Evolutionary conservation across 179 eudicot species (phyloP).

Genomic region (Patellifolia procumbens): DNA sequence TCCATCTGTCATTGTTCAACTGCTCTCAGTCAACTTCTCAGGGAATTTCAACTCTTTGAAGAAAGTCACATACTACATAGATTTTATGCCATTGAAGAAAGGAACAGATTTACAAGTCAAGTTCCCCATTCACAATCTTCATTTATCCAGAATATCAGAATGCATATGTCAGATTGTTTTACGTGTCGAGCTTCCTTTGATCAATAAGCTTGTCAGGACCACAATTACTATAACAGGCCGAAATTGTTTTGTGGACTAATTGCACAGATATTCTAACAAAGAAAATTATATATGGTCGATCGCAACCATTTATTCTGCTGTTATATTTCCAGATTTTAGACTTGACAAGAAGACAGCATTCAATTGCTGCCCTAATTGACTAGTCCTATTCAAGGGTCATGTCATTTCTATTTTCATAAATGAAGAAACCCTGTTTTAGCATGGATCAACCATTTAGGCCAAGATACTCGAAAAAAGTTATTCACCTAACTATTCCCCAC

Average conservation of each 20-base stretch:
- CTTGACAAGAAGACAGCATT: neutral
- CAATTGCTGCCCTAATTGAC: neutral
- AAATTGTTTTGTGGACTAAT: neutral
- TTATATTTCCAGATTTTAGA: neutral
- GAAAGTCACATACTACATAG: neutral
- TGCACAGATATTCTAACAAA: neutral
- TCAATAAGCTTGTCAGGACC: constrained; percentile 7
- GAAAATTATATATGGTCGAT: neutral
- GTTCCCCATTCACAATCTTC: neutral
- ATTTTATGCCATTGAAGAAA: neutral
- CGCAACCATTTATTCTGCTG: neutral
- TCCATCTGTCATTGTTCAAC: neutral
- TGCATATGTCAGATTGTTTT: neutral
- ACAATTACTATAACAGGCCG: neutral
- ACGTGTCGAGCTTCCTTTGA: neutral
- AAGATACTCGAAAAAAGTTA: too few species aligned
- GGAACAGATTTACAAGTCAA: neutral
- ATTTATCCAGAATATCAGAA: constrained; percentile 5
- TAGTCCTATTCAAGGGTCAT: neutral
- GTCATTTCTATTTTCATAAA: neutral
- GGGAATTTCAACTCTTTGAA: neutral
- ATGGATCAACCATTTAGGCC: too few species aligned
- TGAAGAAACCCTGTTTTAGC: neutral
- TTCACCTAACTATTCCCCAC: too few species aligned
- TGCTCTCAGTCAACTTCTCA: neutral